These are phyloP conservation scores for Ulota crispa DNA, from an alignment of 225 moss, liverwort and hornwort genomes.

Conservation along the genomic window DNA sequence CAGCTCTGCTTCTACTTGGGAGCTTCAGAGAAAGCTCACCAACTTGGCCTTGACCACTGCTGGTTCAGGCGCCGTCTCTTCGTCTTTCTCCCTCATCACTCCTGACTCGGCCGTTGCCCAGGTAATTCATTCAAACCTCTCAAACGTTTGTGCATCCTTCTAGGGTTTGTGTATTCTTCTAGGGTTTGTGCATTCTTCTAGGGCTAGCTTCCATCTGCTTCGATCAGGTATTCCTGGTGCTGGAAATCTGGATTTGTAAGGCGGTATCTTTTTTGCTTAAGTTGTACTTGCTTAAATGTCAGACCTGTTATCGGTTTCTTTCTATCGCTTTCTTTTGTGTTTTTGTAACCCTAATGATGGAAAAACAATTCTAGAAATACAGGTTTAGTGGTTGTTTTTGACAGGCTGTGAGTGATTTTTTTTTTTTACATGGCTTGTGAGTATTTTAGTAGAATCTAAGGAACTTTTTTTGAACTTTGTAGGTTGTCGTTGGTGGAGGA, in stretches of 20 bases:
- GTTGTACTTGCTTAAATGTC: not conserved
- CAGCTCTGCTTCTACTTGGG: conserved; percentile 74
- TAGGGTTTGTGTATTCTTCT: not conserved
- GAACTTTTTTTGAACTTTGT: not conserved
- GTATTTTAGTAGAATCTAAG: not conserved
- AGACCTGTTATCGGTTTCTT: not conserved
- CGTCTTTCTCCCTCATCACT: conserved; percentile 76
- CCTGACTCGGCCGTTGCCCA: conserved; percentile 83
- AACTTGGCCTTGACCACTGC: conserved; percentile 75
- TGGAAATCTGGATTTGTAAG: not conserved
- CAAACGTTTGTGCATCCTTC: too few relatives aligned
- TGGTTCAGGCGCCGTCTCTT: conserved; percentile 77
- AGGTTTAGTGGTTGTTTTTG: not conserved
- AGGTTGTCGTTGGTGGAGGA: conserved; percentile 71
- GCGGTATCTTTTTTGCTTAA: not conserved
- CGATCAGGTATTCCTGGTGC: not conserved
- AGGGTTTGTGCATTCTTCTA: not conserved
- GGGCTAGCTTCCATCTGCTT: not conserved
- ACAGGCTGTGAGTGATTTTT: not conserved
- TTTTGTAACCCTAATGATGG: not conserved
- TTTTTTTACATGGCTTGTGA: not conserved
- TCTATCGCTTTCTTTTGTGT: not conserved
- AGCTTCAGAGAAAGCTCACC: conserved; percentile 79
- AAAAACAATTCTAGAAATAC: too few relatives aligned
- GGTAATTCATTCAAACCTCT: conserved; percentile 30